Conservation (phyloP, 495 filamentous ascomycete genomes). For the Xylaria castorea region DNA sequence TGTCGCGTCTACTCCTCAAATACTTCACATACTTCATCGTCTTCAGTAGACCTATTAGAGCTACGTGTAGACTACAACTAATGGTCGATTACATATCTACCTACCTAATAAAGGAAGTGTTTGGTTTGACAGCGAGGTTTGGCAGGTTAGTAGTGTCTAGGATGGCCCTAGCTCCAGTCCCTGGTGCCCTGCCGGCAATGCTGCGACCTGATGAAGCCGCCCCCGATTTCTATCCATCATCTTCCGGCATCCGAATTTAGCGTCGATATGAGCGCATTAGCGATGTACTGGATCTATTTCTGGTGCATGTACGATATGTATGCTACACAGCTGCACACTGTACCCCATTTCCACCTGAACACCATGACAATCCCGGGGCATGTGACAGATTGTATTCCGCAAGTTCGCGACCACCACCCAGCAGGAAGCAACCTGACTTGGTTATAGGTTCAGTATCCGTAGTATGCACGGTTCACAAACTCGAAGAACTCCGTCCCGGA, state of each 20-base stretch:
- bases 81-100: not conserved
- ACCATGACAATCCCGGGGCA: not conserved
- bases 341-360: not conserved
- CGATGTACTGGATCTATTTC: conserved; percentile 7
- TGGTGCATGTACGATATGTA: not conserved
- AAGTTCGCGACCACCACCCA: not conserved
- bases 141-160: not conserved
- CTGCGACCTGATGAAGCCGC: conserved; percentile 3
- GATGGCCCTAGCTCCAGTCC: conserved; percentile 7
- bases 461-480: not conserved
- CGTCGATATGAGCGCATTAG: conserved; percentile 26
- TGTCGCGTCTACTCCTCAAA: not conserved
- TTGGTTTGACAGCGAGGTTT: not conserved
- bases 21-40: not conserved
- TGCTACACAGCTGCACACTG: conserved; percentile 3
- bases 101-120: conserved; percentile 14
- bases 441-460: not conserved
- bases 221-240: conserved; percentile 9
- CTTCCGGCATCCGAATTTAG: conserved; percentile 22
- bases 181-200: conserved; percentile 2
- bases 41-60: not conserved
- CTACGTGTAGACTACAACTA: not conserved
- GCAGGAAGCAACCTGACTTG: not conserved
- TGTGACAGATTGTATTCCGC: conserved; percentile 8
- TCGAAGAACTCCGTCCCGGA: not conserved